Base-by-base conservation (phyloP, 805 yeast genomes). In the Pichia cabralensis region DNA sequence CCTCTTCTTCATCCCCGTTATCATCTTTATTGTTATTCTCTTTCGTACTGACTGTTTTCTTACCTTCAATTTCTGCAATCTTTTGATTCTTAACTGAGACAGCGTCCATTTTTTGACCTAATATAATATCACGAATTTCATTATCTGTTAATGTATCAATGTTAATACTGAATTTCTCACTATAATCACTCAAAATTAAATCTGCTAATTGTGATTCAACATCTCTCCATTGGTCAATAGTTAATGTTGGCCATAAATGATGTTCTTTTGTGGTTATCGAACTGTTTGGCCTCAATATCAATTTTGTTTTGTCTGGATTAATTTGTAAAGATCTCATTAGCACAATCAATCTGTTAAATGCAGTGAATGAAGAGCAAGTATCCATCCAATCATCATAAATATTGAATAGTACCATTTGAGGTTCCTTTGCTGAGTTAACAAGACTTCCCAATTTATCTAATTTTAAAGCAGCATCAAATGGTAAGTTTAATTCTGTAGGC, bases 311-410 rank as follows among this genome's bases (percentile, higher is more conserved):
- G 34, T 84, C 96, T 33, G 72, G 75, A 52, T 80, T 76, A 13
- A 88, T 75, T 34, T 79, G 80, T 40, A 89, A 59, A 0, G 89
- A 94, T 42, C 98, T 67, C 49, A 92, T 61, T n/a, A 92, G 62
- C 40, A 92, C 64, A 33, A 86, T 72, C 38, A 89, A 62, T 42
- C 99, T 69, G 6, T 96, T 85, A 54, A 92, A 92, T 1, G 97
- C 97, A 1, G 98, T 92, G 54, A 79, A 84, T 0, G 95, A 74
- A 1, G 95, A 84, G 26, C 85, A 74, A 1, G 74, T 66, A 39
- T 74, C 71, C 38, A 86, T 62, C 99, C 99, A 92, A 52, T 92
- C 95, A 55, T 92, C 99, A 55, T 85, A 92, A 31, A 92, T 64
- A 50, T 88, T 86, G 61, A 86, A 83, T 38, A 88, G 60, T 4